Evolutionary conservation across 2,329 filamentous ascomycete genomes (phyloP).

Genomic region (Trichoderma atrobrunneum): DNA sequence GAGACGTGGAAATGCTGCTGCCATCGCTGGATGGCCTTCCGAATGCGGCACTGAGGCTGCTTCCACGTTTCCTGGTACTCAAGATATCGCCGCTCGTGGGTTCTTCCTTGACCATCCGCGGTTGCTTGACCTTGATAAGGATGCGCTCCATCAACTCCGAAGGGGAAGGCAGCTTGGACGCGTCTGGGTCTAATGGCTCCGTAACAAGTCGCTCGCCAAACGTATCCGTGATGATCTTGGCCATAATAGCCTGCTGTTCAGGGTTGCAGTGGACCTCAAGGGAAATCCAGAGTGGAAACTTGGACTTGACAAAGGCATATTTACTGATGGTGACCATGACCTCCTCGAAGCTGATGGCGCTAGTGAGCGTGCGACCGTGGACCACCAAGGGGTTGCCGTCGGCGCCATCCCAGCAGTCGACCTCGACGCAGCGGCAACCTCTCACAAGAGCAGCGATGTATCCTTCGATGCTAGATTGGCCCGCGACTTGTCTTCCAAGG

Average conservation of each 20-base stretch:
- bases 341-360: constrained; percentile 82
- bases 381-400: constrained; percentile 86
- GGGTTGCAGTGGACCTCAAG: constrained; percentile 91
- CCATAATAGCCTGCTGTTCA: constrained; percentile 83
- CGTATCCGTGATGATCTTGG: constrained; percentile 78
- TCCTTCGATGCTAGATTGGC: constrained; percentile 88
- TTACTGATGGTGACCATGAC: constrained; percentile 91
- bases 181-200: constrained; percentile 67
- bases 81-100: constrained; percentile 30
- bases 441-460: constrained; percentile 87
- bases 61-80: constrained; percentile 52
- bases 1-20: constrained; percentile 45
- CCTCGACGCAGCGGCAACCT: constrained; percentile 92
- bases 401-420: constrained; percentile 95
- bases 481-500: constrained; percentile 82
- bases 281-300: constrained; percentile 88
- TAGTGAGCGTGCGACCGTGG: constrained; percentile 87
- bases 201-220: constrained; percentile 79
- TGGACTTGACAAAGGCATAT: constrained; percentile 86
- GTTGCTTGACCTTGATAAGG: constrained; percentile 91
- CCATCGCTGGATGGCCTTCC: constrained; percentile 63
- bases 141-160: constrained; percentile 81
- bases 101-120: constrained; percentile 45
- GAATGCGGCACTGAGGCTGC: constrained; percentile 68
- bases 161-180: constrained; percentile 73